Conservation (phyloP, 2,329 filamentous ascomycete species). For the Fusarium multiceps region DNA sequence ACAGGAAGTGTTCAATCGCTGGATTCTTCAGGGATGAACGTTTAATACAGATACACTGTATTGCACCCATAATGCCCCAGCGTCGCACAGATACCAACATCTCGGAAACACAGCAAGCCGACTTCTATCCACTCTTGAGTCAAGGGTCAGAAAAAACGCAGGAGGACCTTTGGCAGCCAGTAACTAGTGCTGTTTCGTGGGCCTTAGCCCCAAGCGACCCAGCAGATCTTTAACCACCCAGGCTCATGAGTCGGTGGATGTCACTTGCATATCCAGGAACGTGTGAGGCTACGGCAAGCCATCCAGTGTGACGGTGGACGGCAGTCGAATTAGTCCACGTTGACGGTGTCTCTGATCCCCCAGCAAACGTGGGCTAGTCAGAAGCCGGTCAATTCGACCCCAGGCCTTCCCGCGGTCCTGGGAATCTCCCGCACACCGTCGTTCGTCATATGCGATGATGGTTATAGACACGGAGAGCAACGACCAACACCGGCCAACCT, state of each 20-base stretch:
- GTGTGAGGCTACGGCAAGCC: conserved; percentile 49
- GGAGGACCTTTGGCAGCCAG: conserved; percentile 26
- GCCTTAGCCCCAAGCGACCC: conserved; percentile 33
- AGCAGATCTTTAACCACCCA: conserved; percentile 38
- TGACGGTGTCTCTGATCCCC: conserved; percentile 43
- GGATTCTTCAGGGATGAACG: conserved; percentile 7
- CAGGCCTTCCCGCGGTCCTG: conserved; percentile 43
- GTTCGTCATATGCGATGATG: conserved; percentile 32
- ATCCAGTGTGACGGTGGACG: conserved; percentile 44
- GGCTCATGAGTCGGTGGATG: conserved; percentile 44
- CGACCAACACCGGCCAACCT: conserved; percentile 17
- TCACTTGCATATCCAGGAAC: conserved; percentile 48
- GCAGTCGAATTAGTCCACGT: conserved; percentile 43
- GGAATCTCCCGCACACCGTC: conserved; percentile 45
- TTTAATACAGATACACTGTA: conserved; percentile 2
- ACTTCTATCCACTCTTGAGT: conserved; percentile 39
- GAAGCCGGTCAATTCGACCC: conserved; percentile 43
- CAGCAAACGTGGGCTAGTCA: conserved; percentile 42
- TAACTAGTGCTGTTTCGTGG: conserved; percentile 37
- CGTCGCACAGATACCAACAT: conserved; percentile 43
- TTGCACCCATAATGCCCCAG: conserved; percentile 12
- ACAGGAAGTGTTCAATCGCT: conserved; percentile 5
- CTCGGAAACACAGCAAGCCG: conserved; percentile 46
- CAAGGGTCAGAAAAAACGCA: conserved; percentile 29
- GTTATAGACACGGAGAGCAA: conserved; percentile 11